A percentile compares a stretch with the other conserved stretches of the same genome.
Conservation (phyloP, 1,284 basidiomycete species). For the Apiotrichum sp. region DNA sequence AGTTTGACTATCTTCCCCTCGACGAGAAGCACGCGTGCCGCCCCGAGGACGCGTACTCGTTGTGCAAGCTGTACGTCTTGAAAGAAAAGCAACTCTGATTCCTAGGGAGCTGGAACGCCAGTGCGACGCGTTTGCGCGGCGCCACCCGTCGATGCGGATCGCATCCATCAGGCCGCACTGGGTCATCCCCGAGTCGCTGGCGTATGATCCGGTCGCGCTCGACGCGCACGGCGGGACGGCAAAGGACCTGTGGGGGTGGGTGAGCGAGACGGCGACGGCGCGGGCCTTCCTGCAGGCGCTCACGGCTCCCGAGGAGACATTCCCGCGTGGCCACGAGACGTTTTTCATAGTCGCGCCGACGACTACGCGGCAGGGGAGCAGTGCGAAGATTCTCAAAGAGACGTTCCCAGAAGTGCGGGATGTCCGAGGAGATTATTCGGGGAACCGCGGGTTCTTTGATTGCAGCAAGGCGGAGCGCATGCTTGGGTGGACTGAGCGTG, state of each 20-base stretch:
- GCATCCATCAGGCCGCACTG: slow-evolving; percentile 63
- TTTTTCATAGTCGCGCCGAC: slow-evolving; percentile 63
- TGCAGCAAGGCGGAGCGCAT: slow-evolving; percentile 61
- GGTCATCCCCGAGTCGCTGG: slow-evolving; percentile 52
- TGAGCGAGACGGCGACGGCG: slow-evolving; percentile 58
- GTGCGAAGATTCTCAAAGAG: slow-evolving; percentile 48
- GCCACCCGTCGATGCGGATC: slow-evolving; percentile 57
- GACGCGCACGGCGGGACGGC: slow-evolving; percentile 33
- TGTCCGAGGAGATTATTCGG: slow-evolving; percentile 49
- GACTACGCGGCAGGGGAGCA: slow-evolving; percentile 48
- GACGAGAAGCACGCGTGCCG: slow-evolving; percentile 63
- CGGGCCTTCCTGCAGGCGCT: slow-evolving; percentile 61
- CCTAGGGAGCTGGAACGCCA: slow-evolving; percentile 61
- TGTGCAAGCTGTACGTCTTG: slow-evolving; percentile 60
- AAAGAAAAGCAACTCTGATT: not conserved
- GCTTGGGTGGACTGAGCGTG: slow-evolving; percentile 55
- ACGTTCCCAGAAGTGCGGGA: slow-evolving; percentile 54
- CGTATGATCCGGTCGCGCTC: slow-evolving; percentile 42
- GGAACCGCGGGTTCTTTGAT: slow-evolving; percentile 56
- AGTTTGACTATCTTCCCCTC: slow-evolving; percentile 63
- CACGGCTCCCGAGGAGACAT: slow-evolving; percentile 50
- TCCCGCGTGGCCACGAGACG: slow-evolving; percentile 57
- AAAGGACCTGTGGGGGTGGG: slow-evolving; percentile 68
- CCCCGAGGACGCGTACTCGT: slow-evolving; percentile 68
- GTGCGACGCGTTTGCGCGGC: slow-evolving; percentile 59